Conservation (phyloP, 495 filamentous ascomycete species). For the Penicillium daleae region DNA sequence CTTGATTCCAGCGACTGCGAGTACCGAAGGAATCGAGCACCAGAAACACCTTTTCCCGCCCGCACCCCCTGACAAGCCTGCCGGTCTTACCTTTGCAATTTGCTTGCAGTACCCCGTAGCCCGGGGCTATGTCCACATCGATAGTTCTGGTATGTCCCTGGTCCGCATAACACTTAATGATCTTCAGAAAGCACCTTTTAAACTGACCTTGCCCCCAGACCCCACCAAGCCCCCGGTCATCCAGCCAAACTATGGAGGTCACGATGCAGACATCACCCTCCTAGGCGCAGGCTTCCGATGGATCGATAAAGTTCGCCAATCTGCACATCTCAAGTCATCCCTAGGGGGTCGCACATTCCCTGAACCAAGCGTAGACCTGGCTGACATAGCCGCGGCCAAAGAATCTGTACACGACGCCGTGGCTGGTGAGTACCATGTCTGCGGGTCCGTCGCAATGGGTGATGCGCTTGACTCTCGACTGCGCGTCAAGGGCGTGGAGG, state of each 20-base stretch:
- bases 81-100: conserved; percentile 23
- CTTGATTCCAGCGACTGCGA: conserved; percentile 21
- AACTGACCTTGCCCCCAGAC: conserved; percentile 14
- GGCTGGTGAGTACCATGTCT: conserved; percentile 28
- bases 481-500: conserved; percentile 51
- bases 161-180: neutral
- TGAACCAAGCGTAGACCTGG: conserved; percentile 21
- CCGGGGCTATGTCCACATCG: conserved; percentile 60
- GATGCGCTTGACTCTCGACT: conserved; percentile 54
- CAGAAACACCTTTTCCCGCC: conserved; percentile 22
- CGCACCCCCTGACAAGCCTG: conserved; percentile 14
- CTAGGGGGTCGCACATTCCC: conserved; percentile 25
- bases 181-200: neutral
- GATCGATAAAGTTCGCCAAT: conserved; percentile 27
- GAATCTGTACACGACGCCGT: conserved; percentile 23
- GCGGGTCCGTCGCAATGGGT: conserved; percentile 61
- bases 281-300: conserved; percentile 36
- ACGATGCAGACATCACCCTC: conserved; percentile 43
- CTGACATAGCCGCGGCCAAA: conserved; percentile 22
- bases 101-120: conserved; percentile 47
- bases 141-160: conserved; percentile 24
- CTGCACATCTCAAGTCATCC: conserved; percentile 22
- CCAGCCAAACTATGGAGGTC: conserved; percentile 36
- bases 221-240: conserved; percentile 27
- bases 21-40: conserved; percentile 23